These are phyloP conservation scores for Quercus engelmannii DNA, from an alignment of 306 rosid species.

Conservation along the genomic window DNA sequence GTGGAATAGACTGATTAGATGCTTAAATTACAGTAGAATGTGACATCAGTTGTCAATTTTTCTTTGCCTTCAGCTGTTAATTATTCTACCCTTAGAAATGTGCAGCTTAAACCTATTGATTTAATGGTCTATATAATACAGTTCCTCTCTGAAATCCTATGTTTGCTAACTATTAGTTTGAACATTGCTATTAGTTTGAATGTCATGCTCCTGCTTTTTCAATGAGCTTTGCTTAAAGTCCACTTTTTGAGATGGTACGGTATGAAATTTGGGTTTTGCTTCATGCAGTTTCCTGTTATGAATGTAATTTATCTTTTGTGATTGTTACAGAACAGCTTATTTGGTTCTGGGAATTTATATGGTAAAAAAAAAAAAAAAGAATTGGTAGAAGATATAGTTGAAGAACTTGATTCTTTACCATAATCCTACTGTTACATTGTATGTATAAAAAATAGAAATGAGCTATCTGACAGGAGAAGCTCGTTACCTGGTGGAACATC, in stretches of 20 bases:
- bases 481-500: not conserved
- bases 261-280: not conserved
- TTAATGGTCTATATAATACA: not conserved
- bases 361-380: no score
- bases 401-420: no score
- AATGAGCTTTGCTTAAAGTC: not conserved
- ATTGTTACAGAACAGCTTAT: not conserved
- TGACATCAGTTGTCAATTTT: not conserved
- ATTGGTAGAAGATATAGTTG: no score
- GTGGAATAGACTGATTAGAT: not conserved
- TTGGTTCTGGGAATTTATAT: not conserved
- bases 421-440: not conserved
- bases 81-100: not conserved
- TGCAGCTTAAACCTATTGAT: not conserved
- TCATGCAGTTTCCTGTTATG: not conserved
- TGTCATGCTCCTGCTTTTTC: not conserved
- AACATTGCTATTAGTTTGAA: not conserved
- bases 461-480: not conserved
- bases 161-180: not conserved
- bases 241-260: not conserved
- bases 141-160: not conserved
- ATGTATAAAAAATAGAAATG: not conserved
- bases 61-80: not conserved
- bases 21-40: constrained; percentile 3
- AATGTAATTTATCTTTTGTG: not conserved